phyloP scores from a whole-genome alignment of 768 basidiomycete genomes.

The Lentinula aciculospora region DNA sequence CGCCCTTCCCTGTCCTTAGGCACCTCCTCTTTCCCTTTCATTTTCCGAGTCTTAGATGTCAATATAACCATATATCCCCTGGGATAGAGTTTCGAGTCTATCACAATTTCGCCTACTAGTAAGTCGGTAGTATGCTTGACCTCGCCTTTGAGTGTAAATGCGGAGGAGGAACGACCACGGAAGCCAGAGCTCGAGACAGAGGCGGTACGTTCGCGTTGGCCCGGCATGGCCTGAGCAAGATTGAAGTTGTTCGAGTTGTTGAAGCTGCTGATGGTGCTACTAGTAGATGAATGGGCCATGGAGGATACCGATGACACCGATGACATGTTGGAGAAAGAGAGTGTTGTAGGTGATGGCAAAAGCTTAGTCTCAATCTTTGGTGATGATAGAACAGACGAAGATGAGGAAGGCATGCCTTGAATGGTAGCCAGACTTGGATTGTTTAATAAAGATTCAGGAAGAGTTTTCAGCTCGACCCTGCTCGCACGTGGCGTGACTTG shows the following conservation, averaged over 20 bases:
- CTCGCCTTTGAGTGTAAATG: slow-evolving; percentile 59
- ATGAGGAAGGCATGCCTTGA: slow-evolving; percentile 16
- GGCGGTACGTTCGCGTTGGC: not conserved
- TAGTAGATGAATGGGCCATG: not conserved
- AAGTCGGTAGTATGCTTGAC: slow-evolving; percentile 61
- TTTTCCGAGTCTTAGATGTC: slow-evolving; percentile 16
- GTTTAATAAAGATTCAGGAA: slow-evolving; percentile 4
- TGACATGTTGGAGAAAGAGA: not conserved
- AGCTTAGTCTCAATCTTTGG: not conserved
- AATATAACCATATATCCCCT: slow-evolving; percentile 61
- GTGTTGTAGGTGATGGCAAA: slow-evolving; percentile 4
- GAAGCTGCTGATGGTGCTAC: slow-evolving; percentile 11
- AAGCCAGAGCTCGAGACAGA: slow-evolving; percentile 1
- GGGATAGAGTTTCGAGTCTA: slow-evolving; percentile 78
- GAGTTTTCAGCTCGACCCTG: slow-evolving; percentile 24
- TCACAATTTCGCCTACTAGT: slow-evolving; percentile 70
- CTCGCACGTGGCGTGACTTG: slow-evolving; percentile 37
- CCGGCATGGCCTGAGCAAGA: not conserved
- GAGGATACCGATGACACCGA: slow-evolving; percentile 6
- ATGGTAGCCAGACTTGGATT: slow-evolving; percentile 8
- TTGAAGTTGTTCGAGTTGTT: not conserved
- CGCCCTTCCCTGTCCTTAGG: not conserved
- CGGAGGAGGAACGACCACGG: slow-evolving; percentile 43
- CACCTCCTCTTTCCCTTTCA: not conserved
- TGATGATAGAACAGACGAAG: slow-evolving; percentile 13